phyloP scores from a whole-genome alignment of 208 protist species.

The Borovskyia barvae region DNA sequence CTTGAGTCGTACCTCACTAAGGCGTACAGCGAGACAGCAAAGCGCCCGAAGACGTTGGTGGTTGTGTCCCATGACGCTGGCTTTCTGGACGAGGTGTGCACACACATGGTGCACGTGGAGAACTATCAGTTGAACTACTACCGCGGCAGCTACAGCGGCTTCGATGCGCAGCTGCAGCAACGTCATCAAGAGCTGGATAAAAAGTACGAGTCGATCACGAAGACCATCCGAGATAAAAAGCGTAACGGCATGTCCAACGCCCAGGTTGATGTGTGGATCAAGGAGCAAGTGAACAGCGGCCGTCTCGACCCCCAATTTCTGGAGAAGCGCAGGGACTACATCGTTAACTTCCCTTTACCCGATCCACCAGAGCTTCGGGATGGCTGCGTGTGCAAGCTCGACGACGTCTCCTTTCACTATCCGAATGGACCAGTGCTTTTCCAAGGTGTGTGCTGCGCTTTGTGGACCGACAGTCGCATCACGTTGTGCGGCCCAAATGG shows the following conservation, averaged over 20 bases:
- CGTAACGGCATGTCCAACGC: slow-evolving; percentile 86
- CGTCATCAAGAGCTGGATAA: slow-evolving; percentile 84
- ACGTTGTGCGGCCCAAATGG: slow-evolving; percentile 91
- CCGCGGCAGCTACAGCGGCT: slow-evolving; percentile 70
- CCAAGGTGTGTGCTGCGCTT: slow-evolving; percentile 70
- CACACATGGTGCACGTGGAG: slow-evolving; percentile 92
- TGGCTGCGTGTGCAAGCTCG: slow-evolving; percentile 79
- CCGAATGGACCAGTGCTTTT: slow-evolving; percentile 71
- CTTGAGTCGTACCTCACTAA: slow-evolving; percentile 90
- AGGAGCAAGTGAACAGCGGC: slow-evolving; percentile 68
- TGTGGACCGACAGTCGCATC: slow-evolving; percentile 89
- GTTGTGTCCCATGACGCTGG: slow-evolving; percentile 96
- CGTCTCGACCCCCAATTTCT: slow-evolving; percentile 66
- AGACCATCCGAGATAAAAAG: slow-evolving; percentile 86
- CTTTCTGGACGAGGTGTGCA: slow-evolving; percentile 95
- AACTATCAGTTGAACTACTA: slow-evolving; percentile 90
- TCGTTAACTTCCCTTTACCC: slow-evolving; percentile 87
- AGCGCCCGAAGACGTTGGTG: slow-evolving; percentile 90
- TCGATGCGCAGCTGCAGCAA: slow-evolving; percentile 74
- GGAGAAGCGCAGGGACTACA: slow-evolving; percentile 86
- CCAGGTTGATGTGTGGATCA: slow-evolving; percentile 80
- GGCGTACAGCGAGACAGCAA: slow-evolving; percentile 76
- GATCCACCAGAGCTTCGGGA: slow-evolving; percentile 77
- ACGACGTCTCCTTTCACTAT: slow-evolving; percentile 86
- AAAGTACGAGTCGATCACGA: slow-evolving; percentile 70